A percentile compares a stretch with the other conserved stretches of the same genome.
phyloP scores from a whole-genome alignment of 371 early-diverging fungal species.

The Saksenaea oblongispora region DNA sequence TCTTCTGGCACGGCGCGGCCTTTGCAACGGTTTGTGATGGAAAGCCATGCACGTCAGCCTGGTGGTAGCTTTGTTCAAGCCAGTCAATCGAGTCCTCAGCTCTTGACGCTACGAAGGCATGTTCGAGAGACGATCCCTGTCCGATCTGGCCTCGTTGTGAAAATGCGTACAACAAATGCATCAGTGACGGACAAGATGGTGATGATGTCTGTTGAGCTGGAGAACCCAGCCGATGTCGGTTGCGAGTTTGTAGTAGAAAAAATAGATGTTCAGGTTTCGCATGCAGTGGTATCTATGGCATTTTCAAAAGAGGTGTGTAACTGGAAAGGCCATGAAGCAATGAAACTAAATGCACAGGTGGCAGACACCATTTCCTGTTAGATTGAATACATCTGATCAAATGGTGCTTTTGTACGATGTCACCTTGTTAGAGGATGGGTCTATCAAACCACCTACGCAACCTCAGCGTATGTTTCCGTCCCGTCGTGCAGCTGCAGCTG shows the following conservation, averaged over 20 bases:
- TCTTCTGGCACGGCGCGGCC: constrained; percentile 13
- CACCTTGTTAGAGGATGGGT: constrained; percentile 59
- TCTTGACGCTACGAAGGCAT: constrained; percentile 46
- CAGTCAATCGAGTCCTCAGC: constrained; percentile 13
- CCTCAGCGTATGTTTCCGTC: constrained; percentile 41
- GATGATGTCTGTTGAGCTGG: constrained; percentile 73
- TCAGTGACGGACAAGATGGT: constrained; percentile 65
- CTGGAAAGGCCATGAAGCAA: neutral
- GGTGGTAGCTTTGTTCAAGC: constrained; percentile 23
- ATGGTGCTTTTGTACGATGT: constrained; percentile 65
- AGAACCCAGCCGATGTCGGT: constrained; percentile 60
- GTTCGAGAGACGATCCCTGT: constrained; percentile 51
- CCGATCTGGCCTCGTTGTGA: constrained; percentile 60
- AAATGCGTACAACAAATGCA: constrained; percentile 68
- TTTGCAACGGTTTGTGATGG: constrained; percentile 42
- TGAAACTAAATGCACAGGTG: constrained; percentile 5
- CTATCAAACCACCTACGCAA: constrained; percentile 37
- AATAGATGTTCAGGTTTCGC: constrained; percentile 62
- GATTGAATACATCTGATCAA: constrained; percentile 55
- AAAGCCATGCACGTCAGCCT: constrained; percentile 27
- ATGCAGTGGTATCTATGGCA: constrained; percentile 54
- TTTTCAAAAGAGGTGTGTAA: constrained; percentile 26
- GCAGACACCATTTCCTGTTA: constrained; percentile 44
- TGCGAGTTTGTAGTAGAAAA: constrained; percentile 56
- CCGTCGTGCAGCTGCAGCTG: constrained; percentile 22